Evolutionary conservation across 1,139 yeast species (phyloP), one percentile per base, ranked within the genome.

Genomic region (Candida glucosophila): DNA sequence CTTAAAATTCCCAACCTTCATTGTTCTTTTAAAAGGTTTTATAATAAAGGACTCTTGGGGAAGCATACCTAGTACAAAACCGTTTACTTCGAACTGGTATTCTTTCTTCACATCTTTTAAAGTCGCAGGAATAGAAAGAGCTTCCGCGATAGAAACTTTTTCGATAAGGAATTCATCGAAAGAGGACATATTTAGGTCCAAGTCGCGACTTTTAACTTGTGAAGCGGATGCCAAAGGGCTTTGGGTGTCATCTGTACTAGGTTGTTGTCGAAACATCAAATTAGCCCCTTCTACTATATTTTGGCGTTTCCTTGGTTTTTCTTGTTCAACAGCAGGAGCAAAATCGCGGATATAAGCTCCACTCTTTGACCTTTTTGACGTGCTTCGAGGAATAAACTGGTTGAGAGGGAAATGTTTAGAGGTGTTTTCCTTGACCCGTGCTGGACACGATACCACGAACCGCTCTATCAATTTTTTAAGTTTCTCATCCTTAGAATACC

Each of bases 21-120:
- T 26, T 1, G 63, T 52, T 17, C 60, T 34, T 5, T 39, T 37
- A 26, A 40, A 52, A 1, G 63, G 64, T 27, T 50, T 52, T 7
- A 58, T 36, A 2, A 52, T 34, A 15, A 57, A 43, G 4, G 43
- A 39, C 6, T 31, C 31, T n/a, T 27, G 15, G 2, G 58, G 56
- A 4, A 38, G 19, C 20, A 37, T 28, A 9, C 47, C 49, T 10
- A 29, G 22, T 3, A 54, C 15, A 19, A 20, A 34, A 3, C 44
- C 52, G 5, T 36, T 32, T 5, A 51, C 27, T 22, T 47, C 49
- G 32, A 40, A 50, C 2, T 35, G 25, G n/a, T 30, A 28, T 11
- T 29, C 28, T 16, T 33, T 42, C 3, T 31, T 31, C 6, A 40
- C 32, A 6, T 34, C 42, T 6, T 33, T 37, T 3, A 29, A 5